Percentiles rank a stretch among this genome's conserved stretches.
Evolutionary conservation across 352 stramenopile species (phyloP).

Genomic region (Thraustotheca clavata): DNA sequence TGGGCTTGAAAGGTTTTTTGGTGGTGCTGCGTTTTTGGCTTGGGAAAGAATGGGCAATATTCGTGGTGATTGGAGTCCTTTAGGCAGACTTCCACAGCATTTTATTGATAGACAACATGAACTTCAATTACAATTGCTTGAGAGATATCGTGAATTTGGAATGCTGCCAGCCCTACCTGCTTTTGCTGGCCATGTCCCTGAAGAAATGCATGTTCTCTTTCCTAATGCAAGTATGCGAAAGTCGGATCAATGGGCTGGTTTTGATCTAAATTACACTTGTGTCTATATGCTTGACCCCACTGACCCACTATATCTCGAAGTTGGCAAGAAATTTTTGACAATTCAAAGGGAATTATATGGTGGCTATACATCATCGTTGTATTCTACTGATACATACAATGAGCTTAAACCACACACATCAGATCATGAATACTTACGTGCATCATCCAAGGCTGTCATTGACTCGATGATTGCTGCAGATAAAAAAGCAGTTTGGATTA

Average conservation of each 20-base stretch:
- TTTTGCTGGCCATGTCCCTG: constrained; percentile 84
- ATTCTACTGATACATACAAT: constrained; percentile 80
- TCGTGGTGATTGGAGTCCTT: constrained; percentile 68
- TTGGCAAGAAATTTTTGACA: constrained; percentile 71
- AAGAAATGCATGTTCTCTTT: constrained; percentile 66
- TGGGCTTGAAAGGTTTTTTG: constrained; percentile 83
- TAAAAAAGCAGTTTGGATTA: constrained; percentile 68
- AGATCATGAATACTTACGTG: constrained; percentile 35
- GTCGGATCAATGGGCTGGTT: constrained; percentile 67
- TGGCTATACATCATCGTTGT: constrained; percentile 63
- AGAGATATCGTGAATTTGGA: constrained; percentile 76
- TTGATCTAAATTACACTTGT: constrained; percentile 71
- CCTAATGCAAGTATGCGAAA: constrained; percentile 68
- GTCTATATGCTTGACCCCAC: constrained; percentile 74
- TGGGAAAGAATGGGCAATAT: constrained; percentile 87
- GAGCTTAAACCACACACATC: constrained; percentile 72
- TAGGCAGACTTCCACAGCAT: constrained; percentile 59
- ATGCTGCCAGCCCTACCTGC: constrained; percentile 83
- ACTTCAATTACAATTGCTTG: constrained; percentile 72
- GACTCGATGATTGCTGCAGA: constrained; percentile 62
- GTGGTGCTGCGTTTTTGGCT: constrained; percentile 77
- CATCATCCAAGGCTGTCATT: constrained; percentile 57
- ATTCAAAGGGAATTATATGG: constrained; percentile 50
- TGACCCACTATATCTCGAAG: constrained; percentile 74
- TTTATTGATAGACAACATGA: constrained; percentile 78